Percentiles rank a stretch among this genome's conserved stretches.
Conservation (phyloP, 2,329 filamentous ascomycete species). For the Colletotrichum noveboracense region DNA sequence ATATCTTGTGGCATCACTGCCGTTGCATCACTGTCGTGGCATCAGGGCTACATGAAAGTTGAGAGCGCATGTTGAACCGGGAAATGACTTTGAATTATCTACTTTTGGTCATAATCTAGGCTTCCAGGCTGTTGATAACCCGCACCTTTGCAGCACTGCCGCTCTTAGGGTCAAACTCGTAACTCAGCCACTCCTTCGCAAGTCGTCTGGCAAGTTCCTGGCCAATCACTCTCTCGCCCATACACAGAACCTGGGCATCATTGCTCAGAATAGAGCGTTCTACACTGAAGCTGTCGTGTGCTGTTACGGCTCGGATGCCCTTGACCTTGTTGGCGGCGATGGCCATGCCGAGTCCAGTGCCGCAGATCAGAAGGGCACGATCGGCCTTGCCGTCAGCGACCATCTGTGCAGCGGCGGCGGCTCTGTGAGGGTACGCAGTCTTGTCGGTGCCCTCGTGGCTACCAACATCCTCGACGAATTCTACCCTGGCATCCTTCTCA, state of each 20-base stretch:
- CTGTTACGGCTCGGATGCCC: slow-evolving; percentile 85
- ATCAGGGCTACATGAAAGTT: rapidly evolving
- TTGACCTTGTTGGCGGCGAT: slow-evolving; percentile 90
- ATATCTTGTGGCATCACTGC: not conserved
- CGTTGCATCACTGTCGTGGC: no score
- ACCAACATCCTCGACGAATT: slow-evolving; percentile 76
- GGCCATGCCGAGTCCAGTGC: slow-evolving; percentile 85
- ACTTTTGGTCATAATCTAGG: not conserved
- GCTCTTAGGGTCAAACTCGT: slow-evolving; percentile 72
- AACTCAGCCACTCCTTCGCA: slow-evolving; percentile 83
- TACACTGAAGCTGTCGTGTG: slow-evolving; percentile 85
- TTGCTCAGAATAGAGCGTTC: slow-evolving; percentile 84
- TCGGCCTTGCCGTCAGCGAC: slow-evolving; percentile 71
- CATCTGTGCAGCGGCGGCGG: slow-evolving; percentile 72
- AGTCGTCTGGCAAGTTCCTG: slow-evolving; percentile 79
- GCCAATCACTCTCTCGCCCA: slow-evolving; percentile 84
- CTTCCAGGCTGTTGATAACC: slow-evolving; percentile 45
- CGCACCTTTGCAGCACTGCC: slow-evolving; percentile 51
- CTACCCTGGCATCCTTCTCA: slow-evolving; percentile 69
- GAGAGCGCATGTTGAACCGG: not conserved
- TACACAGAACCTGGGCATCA: slow-evolving; percentile 85
- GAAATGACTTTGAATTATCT: not conserved
- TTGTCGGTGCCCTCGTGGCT: slow-evolving; percentile 71
- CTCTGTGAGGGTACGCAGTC: slow-evolving; percentile 82
- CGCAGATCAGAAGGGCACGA: slow-evolving; percentile 82